Base-by-base conservation (phyloP, 164 flowering plant species). In the Piper betle region DNA sequence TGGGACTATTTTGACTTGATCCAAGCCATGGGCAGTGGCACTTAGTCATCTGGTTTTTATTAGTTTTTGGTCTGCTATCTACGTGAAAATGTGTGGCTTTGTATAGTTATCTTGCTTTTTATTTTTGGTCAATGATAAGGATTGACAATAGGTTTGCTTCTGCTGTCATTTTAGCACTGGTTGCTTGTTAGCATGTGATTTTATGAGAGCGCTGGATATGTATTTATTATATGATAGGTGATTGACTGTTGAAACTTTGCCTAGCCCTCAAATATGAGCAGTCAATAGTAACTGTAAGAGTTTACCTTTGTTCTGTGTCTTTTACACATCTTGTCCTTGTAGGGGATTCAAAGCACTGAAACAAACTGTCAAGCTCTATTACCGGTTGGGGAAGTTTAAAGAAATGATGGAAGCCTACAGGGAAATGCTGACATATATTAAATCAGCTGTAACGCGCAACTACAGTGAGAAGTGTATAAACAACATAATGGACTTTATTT, bases 301-400 rank as follows among this genome's bases (percentile, higher is more conserved):
- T 19, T 40, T 63, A 8, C 48, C 19, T 42, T 43, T 43, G 25
- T 16, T 53, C 54, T 63, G 39, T 7, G 5, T 39, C n/a, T 18
- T 25, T 46, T 6, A 6, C 39, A 2, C 9, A n/a, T 63, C 37
- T 41, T n/a, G 38, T 37, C 58, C 16, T 33, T 48, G 57, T 73
- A 94, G 99, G 99, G 99, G 99, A 48, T 94, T 94, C 68, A 94
- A 94, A 69, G 97, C 99, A 58, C 73, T 94, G 39, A 94, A 94
- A 72, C 97, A 94, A 72, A 94, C 97, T 57, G 99, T 94, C 17
- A 94, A 94, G 83, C 93, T 94, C 42, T 88, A 87, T 68, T 94
- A 94, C 71, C 82, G 85, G 53, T 61, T 94, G 37, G 99, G 94
- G 71, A 85, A 64, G 77, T 87, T 83, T 65, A 84, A 83, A 67